phyloP scores from a whole-genome alignment of 108 stramenopile species.

The Cylindrotheca fusiformis region DNA sequence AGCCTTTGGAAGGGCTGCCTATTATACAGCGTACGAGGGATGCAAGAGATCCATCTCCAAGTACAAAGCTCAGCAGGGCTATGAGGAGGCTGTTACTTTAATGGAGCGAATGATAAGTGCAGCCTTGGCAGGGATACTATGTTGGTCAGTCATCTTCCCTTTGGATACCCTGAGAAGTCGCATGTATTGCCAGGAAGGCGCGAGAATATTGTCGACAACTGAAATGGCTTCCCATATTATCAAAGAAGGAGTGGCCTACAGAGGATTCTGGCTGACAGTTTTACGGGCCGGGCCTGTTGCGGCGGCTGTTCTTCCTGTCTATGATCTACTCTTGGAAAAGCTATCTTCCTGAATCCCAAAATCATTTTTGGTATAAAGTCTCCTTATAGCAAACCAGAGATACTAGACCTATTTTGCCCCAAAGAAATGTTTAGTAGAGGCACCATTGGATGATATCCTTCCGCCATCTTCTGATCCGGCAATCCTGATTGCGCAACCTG shows the following conservation, averaged over 20 bases:
- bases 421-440: too few relatives aligned
- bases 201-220: slow-evolving; percentile 7
- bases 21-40: slow-evolving; percentile 59
- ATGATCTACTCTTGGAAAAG: slow-evolving; percentile 51
- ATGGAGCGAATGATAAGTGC: slow-evolving; percentile 67
- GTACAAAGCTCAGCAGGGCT: slow-evolving; percentile 10
- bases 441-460: too few relatives aligned
- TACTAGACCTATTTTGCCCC: too few relatives aligned
- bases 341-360: too few relatives aligned
- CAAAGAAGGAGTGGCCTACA: slow-evolving; percentile 47
- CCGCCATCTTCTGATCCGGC: too few relatives aligned
- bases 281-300: slow-evolving; percentile 79
- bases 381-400: too few relatives aligned
- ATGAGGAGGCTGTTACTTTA: not conserved
- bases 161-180: slow-evolving; percentile 57
- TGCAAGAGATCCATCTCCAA: slow-evolving; percentile 42
- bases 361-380: too few relatives aligned
- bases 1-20: slow-evolving; percentile 54
- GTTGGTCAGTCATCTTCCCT: slow-evolving; percentile 77
- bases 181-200: slow-evolving; percentile 33
- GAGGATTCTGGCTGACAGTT: slow-evolving; percentile 65
- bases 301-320: slow-evolving; percentile 74
- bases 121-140: slow-evolving; percentile 58
- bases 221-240: slow-evolving; percentile 26
- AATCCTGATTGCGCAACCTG: too few relatives aligned